Evolutionary conservation across 345 rosid genomes (phyloP), one percentile per base, ranked within the genome.

Genomic region (Passiflora organensis): DNA sequence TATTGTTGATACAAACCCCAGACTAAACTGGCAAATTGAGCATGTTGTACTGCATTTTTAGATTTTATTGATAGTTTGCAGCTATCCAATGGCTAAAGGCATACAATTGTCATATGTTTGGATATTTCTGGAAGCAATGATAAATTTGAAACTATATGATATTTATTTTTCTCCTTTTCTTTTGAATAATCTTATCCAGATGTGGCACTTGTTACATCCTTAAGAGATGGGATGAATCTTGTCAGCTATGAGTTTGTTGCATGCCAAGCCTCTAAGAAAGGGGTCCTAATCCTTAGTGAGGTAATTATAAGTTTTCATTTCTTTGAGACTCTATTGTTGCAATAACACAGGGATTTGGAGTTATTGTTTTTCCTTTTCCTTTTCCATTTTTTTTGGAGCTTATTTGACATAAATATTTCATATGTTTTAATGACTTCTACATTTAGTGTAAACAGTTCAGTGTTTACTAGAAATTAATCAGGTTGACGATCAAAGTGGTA

Each of bases 231-330:
- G 39, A 77, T 80, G 85, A 80, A 80, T 60, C 85, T 80, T 22
- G 85, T 80, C 48, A 80, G 85, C 53, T 80, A 80, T 53, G 85
- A 80, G 66, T 80, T 75, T 60, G 82, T 77, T 72, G 80, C 85
- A 53, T 80, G 85, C 71, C 85, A 80, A 75, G 85, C 70, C 44
- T 67, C 72, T 63, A 77, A 80, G 73, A 80, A 80, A 72, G 85
- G 85, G 55, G 85, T 77, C 22, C 85, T 80, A 49, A 77, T 80
- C 56, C 56, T 80, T 17, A 80, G 85, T 49, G 85, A 80, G 85
- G 82, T 80, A 73, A 48, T 50, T 44, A 37, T 25, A 55, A 48
- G 37, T 11, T 19, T 24, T 13, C 34, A 4, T 21, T 48, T 32
- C 18, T 12, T 48, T 24, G 13, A 36, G 43, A 48, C 17, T 24